phyloP scores from a whole-genome alignment of 371 early-diverging fungal genomes.

The Mucor lusitanicus region DNA sequence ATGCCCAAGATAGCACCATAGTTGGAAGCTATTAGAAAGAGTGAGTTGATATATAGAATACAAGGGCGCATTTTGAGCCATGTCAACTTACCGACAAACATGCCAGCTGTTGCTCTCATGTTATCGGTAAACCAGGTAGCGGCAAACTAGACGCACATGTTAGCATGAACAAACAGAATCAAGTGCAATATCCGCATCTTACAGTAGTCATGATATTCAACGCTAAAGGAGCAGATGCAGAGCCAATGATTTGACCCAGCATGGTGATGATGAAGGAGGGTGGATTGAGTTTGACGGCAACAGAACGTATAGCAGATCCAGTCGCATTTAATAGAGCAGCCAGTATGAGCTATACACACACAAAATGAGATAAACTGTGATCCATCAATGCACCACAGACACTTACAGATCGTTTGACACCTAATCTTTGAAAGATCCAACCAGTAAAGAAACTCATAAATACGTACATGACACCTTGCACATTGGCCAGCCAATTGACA shows the following conservation, averaged over 20 bases:
- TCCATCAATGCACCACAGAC: not conserved
- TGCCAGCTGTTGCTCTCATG: constrained; percentile 64
- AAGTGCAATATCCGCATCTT: not conserved
- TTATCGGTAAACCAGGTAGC: constrained; percentile 70
- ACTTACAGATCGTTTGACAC: constrained; percentile 41
- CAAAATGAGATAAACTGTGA: not conserved
- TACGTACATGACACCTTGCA: constrained; percentile 39
- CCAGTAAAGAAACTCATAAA: constrained; percentile 40
- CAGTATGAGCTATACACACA: constrained; percentile 40
- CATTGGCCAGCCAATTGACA: constrained; percentile 46
- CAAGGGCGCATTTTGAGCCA: not conserved
- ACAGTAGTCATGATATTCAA: constrained; percentile 60
- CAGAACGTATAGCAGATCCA: constrained; percentile 55
- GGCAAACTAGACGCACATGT: constrained; percentile 39
- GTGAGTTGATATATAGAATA: not conserved
- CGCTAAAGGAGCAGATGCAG: constrained; percentile 62
- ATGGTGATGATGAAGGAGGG: constrained; percentile 47
- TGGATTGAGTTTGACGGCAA: constrained; percentile 35
- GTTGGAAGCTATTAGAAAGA: constrained; percentile 31
- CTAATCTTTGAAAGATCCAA: constrained; percentile 36
- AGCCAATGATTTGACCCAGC: constrained; percentile 61
- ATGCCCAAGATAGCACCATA: constrained; percentile 61
- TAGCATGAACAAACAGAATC: not conserved
- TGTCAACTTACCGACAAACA: constrained; percentile 47
- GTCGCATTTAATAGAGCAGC: constrained; percentile 46